Evolutionary conservation across 176 grass and related monocot genomes (phyloP).

Genomic region (Elymus sibiricus): DNA sequence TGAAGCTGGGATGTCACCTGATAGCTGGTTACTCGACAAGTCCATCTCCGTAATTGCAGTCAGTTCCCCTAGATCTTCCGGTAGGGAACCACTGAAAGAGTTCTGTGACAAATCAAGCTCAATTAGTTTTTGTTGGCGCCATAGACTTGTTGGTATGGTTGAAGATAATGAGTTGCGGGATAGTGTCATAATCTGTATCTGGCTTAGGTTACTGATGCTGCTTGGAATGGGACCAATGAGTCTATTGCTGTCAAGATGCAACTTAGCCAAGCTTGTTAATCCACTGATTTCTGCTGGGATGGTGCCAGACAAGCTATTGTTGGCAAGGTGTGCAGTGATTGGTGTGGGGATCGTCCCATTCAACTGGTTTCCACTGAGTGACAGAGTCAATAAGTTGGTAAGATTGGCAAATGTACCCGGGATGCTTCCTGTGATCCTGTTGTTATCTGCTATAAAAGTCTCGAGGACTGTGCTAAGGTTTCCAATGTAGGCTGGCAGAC

Average conservation of each 20-base stretch:
- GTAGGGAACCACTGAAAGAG: neutral
- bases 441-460: neutral
- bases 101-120: neutral
- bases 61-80: neutral
- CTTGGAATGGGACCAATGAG: slow-evolving; percentile 1
- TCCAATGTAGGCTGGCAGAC: slow-evolving; percentile 13
- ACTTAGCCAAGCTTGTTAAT: slow-evolving; percentile 14
- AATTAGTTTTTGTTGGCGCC: neutral
- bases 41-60: neutral
- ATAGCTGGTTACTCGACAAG: slow-evolving; percentile 23
- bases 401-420: slow-evolving; percentile 26
- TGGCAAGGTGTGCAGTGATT: slow-evolving; percentile 9
- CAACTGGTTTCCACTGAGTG: slow-evolving; percentile 33
- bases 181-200: neutral
- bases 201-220: neutral
- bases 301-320: slow-evolving; percentile 26
- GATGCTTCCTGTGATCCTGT: slow-evolving; percentile 26
- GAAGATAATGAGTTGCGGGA: neutral
- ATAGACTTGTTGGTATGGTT: slow-evolving; percentile 1
- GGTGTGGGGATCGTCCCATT: slow-evolving; percentile 27
- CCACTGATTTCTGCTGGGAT: neutral
- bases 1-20: slow-evolving; percentile 26
- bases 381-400: slow-evolving; percentile 12
- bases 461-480: neutral
- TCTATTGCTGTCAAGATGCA: slow-evolving; percentile 34